These are phyloP conservation scores for Alliaria petiolata DNA, from an alignment of 345 rosid species.

Conservation along the genomic window DNA sequence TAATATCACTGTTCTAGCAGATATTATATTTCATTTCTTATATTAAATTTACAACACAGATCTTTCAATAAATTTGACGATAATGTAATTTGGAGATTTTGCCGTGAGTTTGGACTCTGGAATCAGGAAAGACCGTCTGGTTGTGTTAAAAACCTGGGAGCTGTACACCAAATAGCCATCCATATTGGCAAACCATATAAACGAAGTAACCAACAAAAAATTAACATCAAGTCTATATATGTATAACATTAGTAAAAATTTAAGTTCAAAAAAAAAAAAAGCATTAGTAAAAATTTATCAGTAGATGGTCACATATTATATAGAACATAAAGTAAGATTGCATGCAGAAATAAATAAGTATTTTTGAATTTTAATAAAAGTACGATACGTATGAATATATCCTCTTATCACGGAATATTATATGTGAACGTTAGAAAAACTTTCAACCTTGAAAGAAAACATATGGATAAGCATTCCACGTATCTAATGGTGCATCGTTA, in stretches of 20 bases:
- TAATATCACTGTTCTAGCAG: neutral
- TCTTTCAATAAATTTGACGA: neutral
- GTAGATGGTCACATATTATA: no score
- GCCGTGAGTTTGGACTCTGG: neutral
- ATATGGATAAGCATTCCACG: conserved; percentile 29
- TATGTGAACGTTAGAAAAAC: conserved; percentile 2
- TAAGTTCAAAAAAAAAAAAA: no score
- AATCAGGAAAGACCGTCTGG: no score
- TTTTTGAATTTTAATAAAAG: neutral
- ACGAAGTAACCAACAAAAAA: no score
- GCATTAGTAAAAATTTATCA: neutral
- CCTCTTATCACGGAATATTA: conserved; percentile 4
- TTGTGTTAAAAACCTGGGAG: neutral
- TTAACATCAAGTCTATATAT: neutral
- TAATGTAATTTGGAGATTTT: neutral
- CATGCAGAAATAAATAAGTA: neutral
- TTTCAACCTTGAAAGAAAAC: neutral
- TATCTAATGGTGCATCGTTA: neutral
- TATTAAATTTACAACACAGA: neutral
- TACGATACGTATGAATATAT: neutral
- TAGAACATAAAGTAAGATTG: no score
- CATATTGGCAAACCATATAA: no score
- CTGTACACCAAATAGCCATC: no score
- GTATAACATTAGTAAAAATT: neutral
- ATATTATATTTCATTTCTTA: neutral